Percentiles rank a stretch among this genome's conserved stretches.
phyloP scores from a whole-genome alignment of 257 asterid genomes.

The Solanum appendiculatum region DNA sequence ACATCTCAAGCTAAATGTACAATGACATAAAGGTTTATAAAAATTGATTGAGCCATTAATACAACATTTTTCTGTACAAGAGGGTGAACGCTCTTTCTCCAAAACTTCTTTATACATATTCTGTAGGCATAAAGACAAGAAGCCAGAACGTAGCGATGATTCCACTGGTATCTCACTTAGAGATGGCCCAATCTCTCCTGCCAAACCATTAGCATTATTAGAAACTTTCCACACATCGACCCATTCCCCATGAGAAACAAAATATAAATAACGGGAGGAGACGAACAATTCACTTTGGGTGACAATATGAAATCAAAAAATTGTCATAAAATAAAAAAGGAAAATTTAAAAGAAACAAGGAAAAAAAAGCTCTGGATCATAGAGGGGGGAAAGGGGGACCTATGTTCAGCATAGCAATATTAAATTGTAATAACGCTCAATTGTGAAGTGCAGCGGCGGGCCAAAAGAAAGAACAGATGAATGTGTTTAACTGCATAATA shows the following conservation, averaged over 20 bases:
- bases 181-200: slow-evolving; percentile 49
- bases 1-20: neutral
- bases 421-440: neutral
- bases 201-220: neutral
- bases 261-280: neutral
- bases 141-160: neutral
- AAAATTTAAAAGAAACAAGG: neutral
- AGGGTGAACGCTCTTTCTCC: neutral
- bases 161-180: neutral
- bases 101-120: neutral
- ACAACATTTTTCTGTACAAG: neutral
- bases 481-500: neutral
- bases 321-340: neutral
- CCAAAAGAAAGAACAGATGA: neutral
- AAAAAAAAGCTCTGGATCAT: neutral
- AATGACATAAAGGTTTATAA: neutral
- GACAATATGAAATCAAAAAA: neutral
- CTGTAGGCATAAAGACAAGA: neutral
- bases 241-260: neutral
- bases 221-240: neutral
- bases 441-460: neutral
- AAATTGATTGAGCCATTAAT: neutral
- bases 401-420: neutral
- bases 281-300: neutral
- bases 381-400: neutral